phyloP scores from a whole-genome alignment of 192 early-diverging fungal species.

The Coemansia sp. region DNA sequence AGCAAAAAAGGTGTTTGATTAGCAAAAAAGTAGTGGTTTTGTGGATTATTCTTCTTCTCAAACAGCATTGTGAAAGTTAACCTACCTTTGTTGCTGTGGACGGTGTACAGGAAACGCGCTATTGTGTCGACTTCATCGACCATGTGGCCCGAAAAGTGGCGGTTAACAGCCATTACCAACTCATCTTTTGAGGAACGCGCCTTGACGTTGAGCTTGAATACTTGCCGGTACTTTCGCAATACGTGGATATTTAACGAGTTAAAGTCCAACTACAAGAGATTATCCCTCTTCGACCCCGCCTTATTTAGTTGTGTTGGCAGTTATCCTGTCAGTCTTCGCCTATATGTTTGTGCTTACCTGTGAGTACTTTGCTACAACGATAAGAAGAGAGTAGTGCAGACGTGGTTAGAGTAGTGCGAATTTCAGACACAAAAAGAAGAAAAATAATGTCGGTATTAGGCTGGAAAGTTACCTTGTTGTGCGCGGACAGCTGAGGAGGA shows the following conservation, averaged over 20 bases:
- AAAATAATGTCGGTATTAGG: not conserved
- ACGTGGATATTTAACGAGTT: conserved; percentile 48
- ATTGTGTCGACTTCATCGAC: conserved; percentile 59
- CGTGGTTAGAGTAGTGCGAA: not conserved
- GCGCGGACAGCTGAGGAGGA: not conserved
- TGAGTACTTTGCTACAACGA: conserved; percentile 18
- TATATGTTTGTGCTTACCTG: conserved; percentile 10
- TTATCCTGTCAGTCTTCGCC: not conserved
- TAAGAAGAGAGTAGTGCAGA: not conserved
- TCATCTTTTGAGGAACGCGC: conserved; percentile 57
- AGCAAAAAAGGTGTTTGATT: not conserved
- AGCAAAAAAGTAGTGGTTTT: not conserved
- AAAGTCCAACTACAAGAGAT: conserved; percentile 52
- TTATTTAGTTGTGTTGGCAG: not conserved
- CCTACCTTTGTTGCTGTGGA: conserved; percentile 55
- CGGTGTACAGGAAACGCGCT: conserved; percentile 55
- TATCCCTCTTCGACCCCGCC: not conserved
- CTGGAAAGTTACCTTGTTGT: not conserved
- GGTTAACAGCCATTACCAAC: conserved; percentile 43
- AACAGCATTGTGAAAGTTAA: not conserved
- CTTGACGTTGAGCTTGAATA: conserved; percentile 57
- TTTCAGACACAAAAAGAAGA: not conserved
- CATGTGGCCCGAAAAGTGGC: conserved; percentile 42
- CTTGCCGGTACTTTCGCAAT: conserved; percentile 56
- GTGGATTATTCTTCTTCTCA: not conserved